Base-by-base conservation (phyloP, 2,329 filamentous ascomycete genomes). In the Botryosphaeria agaves region DNA sequence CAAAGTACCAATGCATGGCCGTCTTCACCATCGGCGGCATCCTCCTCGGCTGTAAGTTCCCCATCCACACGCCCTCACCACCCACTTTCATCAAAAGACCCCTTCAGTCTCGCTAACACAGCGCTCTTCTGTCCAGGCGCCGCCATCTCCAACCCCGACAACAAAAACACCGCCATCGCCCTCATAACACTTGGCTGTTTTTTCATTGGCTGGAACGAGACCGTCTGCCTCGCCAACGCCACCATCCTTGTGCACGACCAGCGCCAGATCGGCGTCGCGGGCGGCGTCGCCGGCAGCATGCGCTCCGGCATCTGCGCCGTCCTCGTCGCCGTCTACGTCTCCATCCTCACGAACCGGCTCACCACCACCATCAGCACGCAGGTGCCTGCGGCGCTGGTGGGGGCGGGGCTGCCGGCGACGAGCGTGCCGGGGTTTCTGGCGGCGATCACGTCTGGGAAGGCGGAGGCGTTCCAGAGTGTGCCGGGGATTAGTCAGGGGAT, bases 251-350 rank as follows among this genome's bases (percentile, higher is more conserved):
- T 48, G 14, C 44, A 49, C 0, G 44, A 52, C 9, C 46, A 49
- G 35, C 37, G 30, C 11, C 53, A 59, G 14, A 40, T 43, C 25
- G 38, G 37, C 5, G 38, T 36, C 3, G 36, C 36, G 2, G 38
- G 37, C 3, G 38, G 37, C 14, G 21, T 39, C 4, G 31, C 29
- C 2, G 35, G 31, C 4, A 33, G 32, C 3, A 28, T 36, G 3
- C 17, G 41, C 14, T 33, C 38, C 3, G 31, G 40, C 0, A 49
- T 49, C 5, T 48, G 52, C 5, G 53, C 50, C 3, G 43, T 57
- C 18, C 50, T 52, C 7, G 49, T 53, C 5, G 48, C 54, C 5
- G 51, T 60, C 5, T 61, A 59, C 36, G 48, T 47, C 5, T 48
- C 52, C 1, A 55, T 58, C 23, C 36, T 61, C 6, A 49, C 43